A percentile compares a stretch with the other conserved stretches of the same genome.
Evolutionary conservation across 1,284 basidiomycete species (phyloP).

Genomic region (Rhodotorula sp.): DNA sequence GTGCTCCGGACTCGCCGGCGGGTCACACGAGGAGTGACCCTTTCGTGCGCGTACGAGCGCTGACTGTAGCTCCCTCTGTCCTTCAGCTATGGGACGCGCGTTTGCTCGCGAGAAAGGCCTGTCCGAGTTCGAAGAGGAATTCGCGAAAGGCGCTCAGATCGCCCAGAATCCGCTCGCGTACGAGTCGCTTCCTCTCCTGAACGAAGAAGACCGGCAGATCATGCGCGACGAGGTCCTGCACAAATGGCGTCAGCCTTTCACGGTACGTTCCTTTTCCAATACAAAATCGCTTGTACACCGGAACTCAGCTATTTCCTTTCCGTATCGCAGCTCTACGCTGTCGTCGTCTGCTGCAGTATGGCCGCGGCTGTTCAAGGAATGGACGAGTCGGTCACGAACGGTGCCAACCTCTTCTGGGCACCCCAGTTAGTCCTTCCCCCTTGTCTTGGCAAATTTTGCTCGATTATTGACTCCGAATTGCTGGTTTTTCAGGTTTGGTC

Average conservation of each 20-base stretch:
- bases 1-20: too few relatives aligned
- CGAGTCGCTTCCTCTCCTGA: constrained; percentile 43
- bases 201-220: constrained; percentile 44
- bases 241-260: constrained; percentile 49
- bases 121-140: constrained; percentile 26
- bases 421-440: not conserved
- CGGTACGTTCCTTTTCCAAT: not conserved
- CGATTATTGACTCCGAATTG: not conserved
- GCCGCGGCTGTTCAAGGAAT: constrained; percentile 47
- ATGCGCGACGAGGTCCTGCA: constrained; percentile 42
- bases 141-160: constrained; percentile 33
- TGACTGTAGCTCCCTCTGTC: not conserved
- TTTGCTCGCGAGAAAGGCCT: constrained; percentile 39
- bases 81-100: constrained; percentile 29
- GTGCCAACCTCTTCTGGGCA: constrained; percentile 41
- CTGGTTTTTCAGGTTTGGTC: constrained; percentile 24
- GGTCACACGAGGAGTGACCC: not conserved
- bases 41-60: too few relatives aligned
- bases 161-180: constrained; percentile 41
- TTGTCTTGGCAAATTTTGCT: too few relatives aligned
- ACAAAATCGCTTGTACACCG: too few relatives aligned
- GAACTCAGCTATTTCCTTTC: not conserved
- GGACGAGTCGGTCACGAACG: constrained; percentile 48
- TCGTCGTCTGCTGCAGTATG: constrained; percentile 47
- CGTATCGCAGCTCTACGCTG: constrained; percentile 45